phyloP scores from a whole-genome alignment of 306 rosid species.

The Cucurbita maxima region DNA sequence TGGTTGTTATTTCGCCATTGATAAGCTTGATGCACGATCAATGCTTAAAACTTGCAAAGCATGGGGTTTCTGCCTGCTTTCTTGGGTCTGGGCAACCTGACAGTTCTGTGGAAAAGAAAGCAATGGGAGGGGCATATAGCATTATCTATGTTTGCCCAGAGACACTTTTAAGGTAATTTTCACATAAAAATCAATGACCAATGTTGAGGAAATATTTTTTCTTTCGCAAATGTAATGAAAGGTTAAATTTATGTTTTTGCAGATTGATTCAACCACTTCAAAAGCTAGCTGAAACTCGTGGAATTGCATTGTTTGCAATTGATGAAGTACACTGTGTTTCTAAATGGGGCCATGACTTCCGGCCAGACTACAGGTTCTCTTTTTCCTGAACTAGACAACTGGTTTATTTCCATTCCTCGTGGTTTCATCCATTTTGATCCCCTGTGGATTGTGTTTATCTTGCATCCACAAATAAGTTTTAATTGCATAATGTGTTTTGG shows the following conservation, averaged over 20 bases:
- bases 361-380: constrained; percentile 75
- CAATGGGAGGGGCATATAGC: constrained; percentile 68
- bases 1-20: constrained; percentile 86
- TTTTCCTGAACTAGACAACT: neutral
- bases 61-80: constrained; percentile 78
- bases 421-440: neutral
- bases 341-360: constrained; percentile 95
- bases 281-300: constrained; percentile 53
- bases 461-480: neutral
- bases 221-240: neutral
- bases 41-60: constrained; percentile 62
- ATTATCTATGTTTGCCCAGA: constrained; percentile 81
- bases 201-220: neutral
- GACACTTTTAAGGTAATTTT: constrained; percentile 51
- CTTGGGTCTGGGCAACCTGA: constrained; percentile 97
- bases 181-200: neutral
- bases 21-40: constrained; percentile 97
- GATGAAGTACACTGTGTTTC: constrained; percentile 97
- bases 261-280: constrained; percentile 74
- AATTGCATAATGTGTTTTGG: neutral
- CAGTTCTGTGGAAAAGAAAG: constrained; percentile 63
- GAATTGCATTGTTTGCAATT: constrained; percentile 82
- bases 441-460: neutral
- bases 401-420: neutral
- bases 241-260: constrained; percentile 1